Evolutionary conservation across 2,329 filamentous ascomycete species (phyloP).

Genomic region (Aspergillus sp.): DNA sequence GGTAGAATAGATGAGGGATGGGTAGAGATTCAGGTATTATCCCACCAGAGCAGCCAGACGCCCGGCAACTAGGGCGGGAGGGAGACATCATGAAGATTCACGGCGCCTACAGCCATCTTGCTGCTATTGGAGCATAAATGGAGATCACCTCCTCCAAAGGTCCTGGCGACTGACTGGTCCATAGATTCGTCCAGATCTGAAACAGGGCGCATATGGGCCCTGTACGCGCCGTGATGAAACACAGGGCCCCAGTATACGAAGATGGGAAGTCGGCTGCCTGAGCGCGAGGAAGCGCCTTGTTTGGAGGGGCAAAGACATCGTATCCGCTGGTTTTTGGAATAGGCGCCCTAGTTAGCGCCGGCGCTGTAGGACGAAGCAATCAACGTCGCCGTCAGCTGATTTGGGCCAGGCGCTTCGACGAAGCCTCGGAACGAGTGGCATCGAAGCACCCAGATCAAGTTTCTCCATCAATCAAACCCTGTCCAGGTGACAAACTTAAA

Average conservation of each 20-base stretch:
- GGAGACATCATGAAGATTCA: constrained; percentile 12
- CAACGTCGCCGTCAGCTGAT: constrained; percentile 21
- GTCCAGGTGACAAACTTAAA: not conserved
- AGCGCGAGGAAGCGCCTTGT: constrained; percentile 11
- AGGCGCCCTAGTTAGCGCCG: constrained; percentile 27
- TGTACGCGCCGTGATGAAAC: constrained; percentile 34
- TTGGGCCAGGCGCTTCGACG: constrained; percentile 5
- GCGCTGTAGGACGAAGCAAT: constrained; percentile 12
- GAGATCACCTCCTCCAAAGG: constrained; percentile 13
- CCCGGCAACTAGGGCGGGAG: not conserved
- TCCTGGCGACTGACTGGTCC: constrained; percentile 15
- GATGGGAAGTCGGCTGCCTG: not conserved
- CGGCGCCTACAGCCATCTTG: constrained; percentile 9
- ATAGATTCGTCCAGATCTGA: constrained; percentile 18
- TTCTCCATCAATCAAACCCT: not conserved
- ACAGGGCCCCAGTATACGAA: constrained; percentile 9
- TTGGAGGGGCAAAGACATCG: constrained; percentile 10
- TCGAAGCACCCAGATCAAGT: not conserved
- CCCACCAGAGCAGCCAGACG: not conserved
- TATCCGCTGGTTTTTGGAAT: constrained; percentile 7
- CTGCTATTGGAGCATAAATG: constrained; percentile 16
- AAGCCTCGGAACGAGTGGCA: not conserved
- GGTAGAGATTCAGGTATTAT: not conserved
- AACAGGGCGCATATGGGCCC: constrained; percentile 21
- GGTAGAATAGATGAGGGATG: constrained; percentile 6